These are phyloP conservation scores for Cryptococcus sp. DNA, from an alignment of 1,284 basidiomycete species.

Conservation along the genomic window DNA sequence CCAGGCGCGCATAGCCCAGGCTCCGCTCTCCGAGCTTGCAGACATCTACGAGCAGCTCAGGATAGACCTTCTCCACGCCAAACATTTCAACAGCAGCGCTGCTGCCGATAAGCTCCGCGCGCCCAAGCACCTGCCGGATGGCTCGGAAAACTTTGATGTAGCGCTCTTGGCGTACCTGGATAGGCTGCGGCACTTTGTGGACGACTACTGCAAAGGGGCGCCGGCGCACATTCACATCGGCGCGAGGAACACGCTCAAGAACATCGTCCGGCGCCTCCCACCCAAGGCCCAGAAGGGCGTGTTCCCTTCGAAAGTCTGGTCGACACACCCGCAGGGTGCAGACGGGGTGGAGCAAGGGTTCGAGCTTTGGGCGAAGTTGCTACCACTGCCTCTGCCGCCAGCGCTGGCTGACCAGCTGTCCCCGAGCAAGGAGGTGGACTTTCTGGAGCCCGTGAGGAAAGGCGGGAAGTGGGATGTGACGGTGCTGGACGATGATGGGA, in stretches of 20 bases:
- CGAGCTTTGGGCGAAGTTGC: slow-evolving; percentile 27
- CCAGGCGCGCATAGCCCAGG: background rate
- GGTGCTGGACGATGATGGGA: slow-evolving; percentile 24
- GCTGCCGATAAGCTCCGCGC: slow-evolving; percentile 8
- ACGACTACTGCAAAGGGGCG: slow-evolving; percentile 5
- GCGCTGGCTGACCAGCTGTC: slow-evolving; percentile 2
- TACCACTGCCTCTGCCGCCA: slow-evolving; percentile 15
- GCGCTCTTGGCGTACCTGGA: slow-evolving; percentile 1
- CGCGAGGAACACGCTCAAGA: slow-evolving; percentile 10
- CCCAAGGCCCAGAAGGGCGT: background rate
- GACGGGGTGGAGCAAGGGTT: slow-evolving; percentile 18
- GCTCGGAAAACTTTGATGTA: slow-evolving; percentile 8
- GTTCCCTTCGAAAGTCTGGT: slow-evolving; percentile 15
- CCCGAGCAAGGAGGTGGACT: slow-evolving; percentile 1
- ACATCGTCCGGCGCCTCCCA: slow-evolving; percentile 3
- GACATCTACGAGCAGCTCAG: slow-evolving; percentile 11
- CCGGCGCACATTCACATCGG: slow-evolving; percentile 6
- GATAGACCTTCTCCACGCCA: background rate
- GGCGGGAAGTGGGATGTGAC: slow-evolving; percentile 24
- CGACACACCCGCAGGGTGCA: slow-evolving; percentile 11
- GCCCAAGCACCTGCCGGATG: slow-evolving; percentile 10
- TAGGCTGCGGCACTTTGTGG: slow-evolving; percentile 8
- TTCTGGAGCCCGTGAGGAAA: slow-evolving; percentile 10
- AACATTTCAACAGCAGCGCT: slow-evolving; percentile 4
- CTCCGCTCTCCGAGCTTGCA: slow-evolving; percentile 9